phyloP scores from a whole-genome alignment of 805 yeast genomes.

The Candida easanensis region DNA sequence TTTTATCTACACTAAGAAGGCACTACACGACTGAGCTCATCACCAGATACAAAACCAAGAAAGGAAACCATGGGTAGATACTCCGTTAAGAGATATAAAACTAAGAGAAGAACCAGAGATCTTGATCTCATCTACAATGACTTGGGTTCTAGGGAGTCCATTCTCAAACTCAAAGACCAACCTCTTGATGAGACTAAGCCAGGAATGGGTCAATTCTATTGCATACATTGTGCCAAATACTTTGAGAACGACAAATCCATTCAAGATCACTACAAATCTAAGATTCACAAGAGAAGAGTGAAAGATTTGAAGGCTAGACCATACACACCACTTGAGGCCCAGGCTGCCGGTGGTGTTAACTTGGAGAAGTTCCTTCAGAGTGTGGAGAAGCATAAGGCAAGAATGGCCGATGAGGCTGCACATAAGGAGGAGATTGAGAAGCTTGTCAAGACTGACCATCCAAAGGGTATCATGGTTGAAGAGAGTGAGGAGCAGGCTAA shows the following conservation, averaged over 20 bases:
- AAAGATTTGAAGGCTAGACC: slow-evolving; percentile 71
- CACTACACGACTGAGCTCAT: not conserved
- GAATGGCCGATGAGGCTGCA: slow-evolving; percentile 45
- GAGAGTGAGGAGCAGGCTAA: slow-evolving; percentile 12
- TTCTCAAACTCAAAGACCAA: slow-evolving; percentile 69
- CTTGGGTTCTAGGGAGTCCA: slow-evolving; percentile 59
- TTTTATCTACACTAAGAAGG: too few species aligned
- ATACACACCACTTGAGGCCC: slow-evolving; percentile 83
- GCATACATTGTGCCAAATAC: slow-evolving; percentile 92
- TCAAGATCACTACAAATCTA: slow-evolving; percentile 68
- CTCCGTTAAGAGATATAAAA: slow-evolving; percentile 82
- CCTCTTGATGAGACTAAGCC: slow-evolving; percentile 86
- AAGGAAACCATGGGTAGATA: slow-evolving; percentile 70
- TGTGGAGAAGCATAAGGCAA: slow-evolving; percentile 57
- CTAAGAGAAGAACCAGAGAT: slow-evolving; percentile 83
- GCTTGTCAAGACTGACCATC: slow-evolving; percentile 26
- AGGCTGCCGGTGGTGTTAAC: slow-evolving; percentile 85
- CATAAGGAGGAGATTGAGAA: slow-evolving; percentile 39
- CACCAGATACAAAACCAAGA: slow-evolving; percentile 3
- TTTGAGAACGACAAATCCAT: slow-evolving; percentile 76
- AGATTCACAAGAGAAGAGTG: slow-evolving; percentile 84
- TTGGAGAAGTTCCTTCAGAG: slow-evolving; percentile 61
- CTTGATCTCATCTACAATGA: slow-evolving; percentile 81
- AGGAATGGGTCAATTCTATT: slow-evolving; percentile 92
- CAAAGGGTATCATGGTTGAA: slow-evolving; percentile 28